Evolutionary conservation across 208 protist species (phyloP).

Genomic region (Giardia muris): DNA sequence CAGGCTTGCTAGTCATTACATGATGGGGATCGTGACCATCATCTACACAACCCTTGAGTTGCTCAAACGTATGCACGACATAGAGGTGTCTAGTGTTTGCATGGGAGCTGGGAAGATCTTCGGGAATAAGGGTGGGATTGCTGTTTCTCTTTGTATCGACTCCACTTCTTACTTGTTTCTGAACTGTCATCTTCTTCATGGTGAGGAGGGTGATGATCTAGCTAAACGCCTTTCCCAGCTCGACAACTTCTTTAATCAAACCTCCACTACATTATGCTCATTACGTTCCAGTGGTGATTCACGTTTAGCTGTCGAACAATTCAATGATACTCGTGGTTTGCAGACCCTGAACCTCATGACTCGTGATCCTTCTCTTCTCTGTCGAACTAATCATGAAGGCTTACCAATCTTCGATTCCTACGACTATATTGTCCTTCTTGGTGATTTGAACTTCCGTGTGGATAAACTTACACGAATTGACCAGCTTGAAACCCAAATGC

Average conservation of each 20-base stretch:
- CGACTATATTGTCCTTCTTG: neutral
- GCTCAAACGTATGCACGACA: neutral
- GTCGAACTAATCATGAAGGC: neutral
- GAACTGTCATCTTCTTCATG: neutral
- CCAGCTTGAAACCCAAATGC: neutral
- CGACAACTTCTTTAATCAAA: neutral
- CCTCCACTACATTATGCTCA: neutral
- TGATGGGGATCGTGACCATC: neutral
- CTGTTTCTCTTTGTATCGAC: neutral
- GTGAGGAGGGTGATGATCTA: neutral
- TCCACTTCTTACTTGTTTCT: neutral
- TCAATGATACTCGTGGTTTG: neutral
- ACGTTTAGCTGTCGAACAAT: neutral
- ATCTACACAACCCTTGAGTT: neutral
- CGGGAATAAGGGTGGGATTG: neutral
- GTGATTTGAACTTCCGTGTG: neutral
- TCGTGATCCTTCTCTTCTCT: neutral
- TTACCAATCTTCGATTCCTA: slow-evolving; percentile 1
- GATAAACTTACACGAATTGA: neutral
- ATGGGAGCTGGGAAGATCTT: neutral
- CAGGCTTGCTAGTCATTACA: neutral
- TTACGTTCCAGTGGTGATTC: neutral
- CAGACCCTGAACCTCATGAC: neutral
- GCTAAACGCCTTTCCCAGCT: neutral
- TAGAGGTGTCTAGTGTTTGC: neutral